These are phyloP conservation scores for Pichia sp. DNA, from an alignment of 1,139 yeast genomes.

Conservation along the genomic window DNA sequence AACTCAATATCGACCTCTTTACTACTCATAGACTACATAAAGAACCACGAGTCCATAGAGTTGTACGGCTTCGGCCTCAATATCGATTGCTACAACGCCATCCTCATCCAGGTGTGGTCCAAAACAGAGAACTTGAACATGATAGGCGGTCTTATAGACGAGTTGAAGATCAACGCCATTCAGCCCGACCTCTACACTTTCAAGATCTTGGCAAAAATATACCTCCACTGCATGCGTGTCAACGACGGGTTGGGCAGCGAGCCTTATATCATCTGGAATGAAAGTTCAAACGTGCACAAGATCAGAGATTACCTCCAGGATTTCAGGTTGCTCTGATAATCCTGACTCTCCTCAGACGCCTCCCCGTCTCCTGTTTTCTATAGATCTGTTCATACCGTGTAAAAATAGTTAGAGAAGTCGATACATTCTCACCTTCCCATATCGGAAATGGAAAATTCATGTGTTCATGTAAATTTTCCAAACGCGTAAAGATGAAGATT, in stretches of 20 bases:
- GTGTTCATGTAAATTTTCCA: background rate
- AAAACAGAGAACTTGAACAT: slow-evolving; percentile 27
- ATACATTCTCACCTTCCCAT: background rate
- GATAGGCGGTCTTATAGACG: slow-evolving; percentile 25
- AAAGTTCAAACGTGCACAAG: slow-evolving; percentile 24
- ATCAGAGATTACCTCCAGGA: slow-evolving; percentile 20
- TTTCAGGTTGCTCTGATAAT: slow-evolving; percentile 12
- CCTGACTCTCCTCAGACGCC: background rate
- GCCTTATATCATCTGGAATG: slow-evolving; percentile 30
- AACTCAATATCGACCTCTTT: slow-evolving; percentile 27
- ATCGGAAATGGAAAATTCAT: background rate
- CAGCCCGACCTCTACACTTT: slow-evolving; percentile 30
- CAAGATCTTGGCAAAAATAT: slow-evolving; percentile 26
- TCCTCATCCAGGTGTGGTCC: slow-evolving; percentile 28
- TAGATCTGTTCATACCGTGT: slow-evolving; percentile 1
- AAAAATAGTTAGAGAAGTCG: background rate
- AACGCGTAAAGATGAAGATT: slow-evolving; percentile 3
- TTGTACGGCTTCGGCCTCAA: slow-evolving; percentile 31
- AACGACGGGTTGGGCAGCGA: slow-evolving; percentile 19
- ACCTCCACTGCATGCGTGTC: slow-evolving; percentile 29
- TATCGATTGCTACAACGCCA: slow-evolving; percentile 29
- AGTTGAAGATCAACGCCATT: slow-evolving; percentile 30
- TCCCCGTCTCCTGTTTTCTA: background rate
- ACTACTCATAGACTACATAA: slow-evolving; percentile 25
- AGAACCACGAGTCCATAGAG: slow-evolving; percentile 27